These are phyloP conservation scores for Paraglomus occultum DNA, from an alignment of 192 early-diverging fungal genomes.

Conservation along the genomic window DNA sequence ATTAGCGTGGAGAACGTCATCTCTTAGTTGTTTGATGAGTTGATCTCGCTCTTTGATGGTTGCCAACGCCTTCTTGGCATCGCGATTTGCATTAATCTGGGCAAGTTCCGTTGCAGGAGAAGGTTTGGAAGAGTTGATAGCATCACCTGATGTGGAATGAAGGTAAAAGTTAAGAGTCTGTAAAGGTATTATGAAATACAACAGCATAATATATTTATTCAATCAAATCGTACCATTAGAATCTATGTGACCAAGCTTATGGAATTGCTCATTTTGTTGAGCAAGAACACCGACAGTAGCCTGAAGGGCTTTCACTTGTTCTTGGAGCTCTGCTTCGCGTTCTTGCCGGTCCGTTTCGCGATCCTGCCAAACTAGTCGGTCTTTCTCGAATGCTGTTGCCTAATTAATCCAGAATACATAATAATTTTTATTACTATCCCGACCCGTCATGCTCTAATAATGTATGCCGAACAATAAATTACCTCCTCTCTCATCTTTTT, in stretches of 20 bases:
- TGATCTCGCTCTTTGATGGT: conserved; percentile 20
- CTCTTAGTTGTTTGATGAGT: conserved; percentile 11
- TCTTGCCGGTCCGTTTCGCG: conserved; percentile 15
- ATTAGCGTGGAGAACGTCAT: conserved; percentile 11
- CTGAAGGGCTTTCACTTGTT: conserved; percentile 28
- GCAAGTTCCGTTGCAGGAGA: not conserved
- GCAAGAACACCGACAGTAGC: conserved; percentile 26
- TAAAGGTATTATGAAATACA: too few species aligned
- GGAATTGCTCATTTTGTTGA: conserved; percentile 13
- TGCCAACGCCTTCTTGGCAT: conserved; percentile 10
- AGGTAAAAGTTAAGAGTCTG: too few species aligned
- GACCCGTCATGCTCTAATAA: conserved; percentile 1
- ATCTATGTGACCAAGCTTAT: conserved; percentile 8
- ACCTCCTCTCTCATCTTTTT: conserved; percentile 30
- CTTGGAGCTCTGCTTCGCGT: conserved; percentile 19
- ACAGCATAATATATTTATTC: too few species aligned
- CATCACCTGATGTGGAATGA: too few species aligned
- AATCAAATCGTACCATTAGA: conserved; percentile 3
- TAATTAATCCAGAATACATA: not conserved
- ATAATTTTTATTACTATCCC: not conserved
- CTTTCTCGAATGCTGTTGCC: conserved; percentile 30
- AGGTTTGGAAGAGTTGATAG: not conserved
- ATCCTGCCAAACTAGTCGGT: conserved; percentile 18
- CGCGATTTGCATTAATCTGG: conserved; percentile 3
- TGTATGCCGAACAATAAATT: not conserved